A percentile compares a stretch with the other conserved stretches of the same genome.
Evolutionary conservation across 2,329 filamentous ascomycete genomes (phyloP).

Genomic region (Xylariaceae sp.): DNA sequence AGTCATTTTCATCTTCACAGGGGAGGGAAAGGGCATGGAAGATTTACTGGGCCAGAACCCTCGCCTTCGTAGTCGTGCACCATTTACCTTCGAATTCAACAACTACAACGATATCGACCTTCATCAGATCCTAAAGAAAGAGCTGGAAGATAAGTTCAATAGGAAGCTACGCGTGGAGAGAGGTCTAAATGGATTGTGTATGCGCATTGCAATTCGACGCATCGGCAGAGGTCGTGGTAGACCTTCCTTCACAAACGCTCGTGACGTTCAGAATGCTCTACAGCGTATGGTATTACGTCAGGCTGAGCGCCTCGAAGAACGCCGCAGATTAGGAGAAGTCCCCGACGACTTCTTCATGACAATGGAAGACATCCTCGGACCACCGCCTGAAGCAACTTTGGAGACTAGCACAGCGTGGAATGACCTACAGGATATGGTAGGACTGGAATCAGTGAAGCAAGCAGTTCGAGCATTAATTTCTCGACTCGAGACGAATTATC

Average conservation of each 20-base stretch:
- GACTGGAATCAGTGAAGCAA: slow-evolving; percentile 20
- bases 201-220: slow-evolving; percentile 55
- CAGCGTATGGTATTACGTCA: slow-evolving; percentile 1
- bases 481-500: slow-evolving; percentile 21
- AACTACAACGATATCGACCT: slow-evolving; percentile 74
- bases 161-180: too few species aligned
- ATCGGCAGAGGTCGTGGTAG: slow-evolving; percentile 46
- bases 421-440: slow-evolving; percentile 26
- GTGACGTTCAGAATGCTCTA: slow-evolving; percentile 28
- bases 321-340: slow-evolving; percentile 31
- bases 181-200: slow-evolving; percentile 55
- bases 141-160: slow-evolving; percentile 50
- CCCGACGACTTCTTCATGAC: slow-evolving; percentile 55
- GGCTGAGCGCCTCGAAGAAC: neutral
- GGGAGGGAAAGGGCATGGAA: slow-evolving; percentile 73
- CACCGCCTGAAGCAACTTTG: slow-evolving; percentile 12
- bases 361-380: slow-evolving; percentile 13
- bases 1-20: slow-evolving; percentile 67
- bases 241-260: slow-evolving; percentile 70
- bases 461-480: slow-evolving; percentile 38
- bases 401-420: slow-evolving; percentile 24
- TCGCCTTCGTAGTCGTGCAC: slow-evolving; percentile 66
- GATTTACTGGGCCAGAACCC: slow-evolving; percentile 71
- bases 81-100: slow-evolving; percentile 59
- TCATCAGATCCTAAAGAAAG: slow-evolving; percentile 57